Evolutionary conservation across 179 eudicot species (phyloP).

Genomic region (Silene noctiflora): DNA sequence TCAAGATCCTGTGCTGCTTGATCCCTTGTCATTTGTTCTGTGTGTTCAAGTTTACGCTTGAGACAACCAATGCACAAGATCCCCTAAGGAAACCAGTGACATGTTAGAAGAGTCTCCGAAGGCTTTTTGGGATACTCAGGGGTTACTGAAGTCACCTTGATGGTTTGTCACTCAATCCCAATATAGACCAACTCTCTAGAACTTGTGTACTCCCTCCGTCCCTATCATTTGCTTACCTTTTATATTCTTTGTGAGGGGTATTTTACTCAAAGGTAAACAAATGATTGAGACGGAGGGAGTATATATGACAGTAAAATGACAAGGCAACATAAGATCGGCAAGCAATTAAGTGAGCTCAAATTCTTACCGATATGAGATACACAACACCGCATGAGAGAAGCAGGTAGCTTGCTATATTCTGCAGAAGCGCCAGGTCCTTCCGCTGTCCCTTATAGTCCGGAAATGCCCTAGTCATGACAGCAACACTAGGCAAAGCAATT

Average conservation of each 20-base stretch:
- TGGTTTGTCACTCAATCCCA: background rate
- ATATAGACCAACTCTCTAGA: background rate
- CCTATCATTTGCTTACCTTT: too few relatives aligned
- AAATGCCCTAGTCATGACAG: constrained; percentile 91
- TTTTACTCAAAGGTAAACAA: too few relatives aligned
- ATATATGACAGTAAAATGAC: background rate
- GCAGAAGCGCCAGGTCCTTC: constrained; percentile 64
- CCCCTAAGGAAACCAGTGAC: constrained; percentile 45
- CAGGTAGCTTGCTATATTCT: constrained; percentile 68
- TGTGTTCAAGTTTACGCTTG: constrained; percentile 74
- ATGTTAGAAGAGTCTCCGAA: background rate
- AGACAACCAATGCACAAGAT: constrained; percentile 73
- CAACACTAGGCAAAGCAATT: constrained; percentile 60
- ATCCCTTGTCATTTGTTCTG: constrained; percentile 51
- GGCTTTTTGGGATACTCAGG: background rate
- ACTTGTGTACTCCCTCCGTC: too few relatives aligned
- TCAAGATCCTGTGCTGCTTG: constrained; percentile 74
- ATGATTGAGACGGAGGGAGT: too few relatives aligned
- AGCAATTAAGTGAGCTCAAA: background rate
- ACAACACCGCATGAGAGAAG: constrained; percentile 83
- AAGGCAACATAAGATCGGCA: background rate
- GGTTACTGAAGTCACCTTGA: background rate
- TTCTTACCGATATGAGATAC: constrained; percentile 70
- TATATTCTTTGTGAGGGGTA: too few relatives aligned
- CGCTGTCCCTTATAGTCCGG: constrained; percentile 49